Evolutionary conservation across 257 asterid genomes (phyloP).

Genomic region (Asclepias syriaca): DNA sequence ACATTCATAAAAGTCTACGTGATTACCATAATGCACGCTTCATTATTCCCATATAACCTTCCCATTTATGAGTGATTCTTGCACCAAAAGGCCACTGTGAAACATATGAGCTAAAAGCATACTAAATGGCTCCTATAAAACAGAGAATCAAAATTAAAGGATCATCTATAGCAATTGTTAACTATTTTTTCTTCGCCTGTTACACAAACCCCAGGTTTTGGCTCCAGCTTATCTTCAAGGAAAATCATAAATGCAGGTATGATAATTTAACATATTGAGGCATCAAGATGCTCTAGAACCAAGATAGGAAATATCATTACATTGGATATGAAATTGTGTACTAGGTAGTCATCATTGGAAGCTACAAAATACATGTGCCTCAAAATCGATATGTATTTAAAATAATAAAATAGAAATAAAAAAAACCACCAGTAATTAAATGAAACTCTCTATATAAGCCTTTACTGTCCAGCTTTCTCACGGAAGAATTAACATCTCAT

Average conservation of each 20-base stretch:
- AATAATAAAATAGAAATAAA: too few relatives aligned
- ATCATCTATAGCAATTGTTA: neutral
- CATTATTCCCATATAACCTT: neutral
- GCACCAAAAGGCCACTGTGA: neutral
- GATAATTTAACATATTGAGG: neutral
- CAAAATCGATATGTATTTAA: too few relatives aligned
- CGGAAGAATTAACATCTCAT: neutral
- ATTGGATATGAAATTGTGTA: too few relatives aligned
- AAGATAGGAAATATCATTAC: too few relatives aligned
- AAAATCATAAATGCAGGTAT: neutral
- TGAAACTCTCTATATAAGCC: neutral
- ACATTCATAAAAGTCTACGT: neutral
- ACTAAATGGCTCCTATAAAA: neutral
- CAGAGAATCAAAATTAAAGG: neutral
- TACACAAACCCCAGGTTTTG: neutral
- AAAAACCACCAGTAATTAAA: too few relatives aligned
- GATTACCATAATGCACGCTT: neutral
- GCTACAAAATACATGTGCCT: neutral
- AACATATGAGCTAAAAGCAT: neutral
- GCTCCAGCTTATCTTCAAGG: neutral
- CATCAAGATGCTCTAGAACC: too few relatives aligned
- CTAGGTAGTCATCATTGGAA: neutral
- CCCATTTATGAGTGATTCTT: neutral
- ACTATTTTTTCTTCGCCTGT: neutral
- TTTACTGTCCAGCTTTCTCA: neutral